A percentile compares a stretch with the other conserved stretches of the same genome.
Conservation (phyloP, 257 asterid genomes). For the Solanum peruvianum region DNA sequence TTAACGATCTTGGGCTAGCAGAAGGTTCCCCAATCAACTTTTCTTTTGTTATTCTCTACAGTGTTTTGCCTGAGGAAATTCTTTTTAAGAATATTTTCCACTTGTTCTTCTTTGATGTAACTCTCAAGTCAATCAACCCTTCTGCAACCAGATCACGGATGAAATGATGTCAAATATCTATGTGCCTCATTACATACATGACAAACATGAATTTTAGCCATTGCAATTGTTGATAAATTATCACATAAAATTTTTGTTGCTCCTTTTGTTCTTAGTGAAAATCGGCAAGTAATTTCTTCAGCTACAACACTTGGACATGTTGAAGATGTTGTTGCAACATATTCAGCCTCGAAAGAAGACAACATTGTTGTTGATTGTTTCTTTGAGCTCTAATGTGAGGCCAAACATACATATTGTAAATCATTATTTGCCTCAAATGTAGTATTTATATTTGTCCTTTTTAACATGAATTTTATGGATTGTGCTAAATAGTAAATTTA, state of each 20-base stretch:
- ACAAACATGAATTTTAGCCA: no score
- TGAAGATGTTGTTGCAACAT: neutral
- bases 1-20: no score
- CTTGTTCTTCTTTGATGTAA: neutral
- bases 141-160: neutral
- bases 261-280: no score
- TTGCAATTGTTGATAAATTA: neutral
- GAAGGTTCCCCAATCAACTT: no score
- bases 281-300: neutral
- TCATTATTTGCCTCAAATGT: no score
- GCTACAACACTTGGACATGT: neutral
- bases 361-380: neutral
- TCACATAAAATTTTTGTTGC: neutral
- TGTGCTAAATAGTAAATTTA: no score
- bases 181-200: neutral
- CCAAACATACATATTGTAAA: no score
- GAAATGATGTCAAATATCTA: neutral
- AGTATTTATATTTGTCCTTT: no score
- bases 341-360: neutral
- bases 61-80: neutral
- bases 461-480: no score
- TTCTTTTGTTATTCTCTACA: no score
- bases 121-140: neutral
- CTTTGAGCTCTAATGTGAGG: neutral
- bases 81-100: neutral